phyloP scores from a whole-genome alignment of 23 red algal genomes.

The Cyanidiococcus yangmingshanensis region DNA sequence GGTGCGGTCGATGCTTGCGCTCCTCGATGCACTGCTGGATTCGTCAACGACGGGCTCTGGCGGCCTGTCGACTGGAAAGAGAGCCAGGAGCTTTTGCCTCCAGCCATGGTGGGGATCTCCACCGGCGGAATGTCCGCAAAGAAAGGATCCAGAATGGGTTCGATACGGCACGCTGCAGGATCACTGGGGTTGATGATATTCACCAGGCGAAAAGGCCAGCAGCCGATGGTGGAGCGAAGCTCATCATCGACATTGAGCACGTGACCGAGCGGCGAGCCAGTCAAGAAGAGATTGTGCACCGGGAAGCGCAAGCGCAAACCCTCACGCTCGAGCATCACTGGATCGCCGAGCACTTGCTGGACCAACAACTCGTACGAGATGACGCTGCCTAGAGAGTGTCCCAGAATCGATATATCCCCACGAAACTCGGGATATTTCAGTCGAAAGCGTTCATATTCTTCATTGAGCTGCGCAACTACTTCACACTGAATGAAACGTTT shows the following conservation, averaged over 20 bases:
- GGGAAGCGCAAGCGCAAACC: slow-evolving; percentile 59
- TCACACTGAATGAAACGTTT: slow-evolving; percentile 53
- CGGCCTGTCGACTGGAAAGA: not conserved
- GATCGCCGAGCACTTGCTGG: slow-evolving; percentile 43
- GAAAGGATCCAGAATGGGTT: slow-evolving; percentile 43
- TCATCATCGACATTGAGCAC: slow-evolving; percentile 54
- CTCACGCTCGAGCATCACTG: slow-evolving; percentile 43
- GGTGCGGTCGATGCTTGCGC: not conserved
- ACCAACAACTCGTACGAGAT: slow-evolving; percentile 64
- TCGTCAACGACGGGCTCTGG: not conserved
- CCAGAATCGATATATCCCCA: slow-evolving; percentile 50
- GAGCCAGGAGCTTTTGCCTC: slow-evolving; percentile 1
- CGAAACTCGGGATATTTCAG: slow-evolving; percentile 62
- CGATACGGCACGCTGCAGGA: slow-evolving; percentile 62
- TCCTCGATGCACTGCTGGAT: not conserved
- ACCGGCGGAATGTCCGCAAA: slow-evolving; percentile 39
- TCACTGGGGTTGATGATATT: slow-evolving; percentile 80
- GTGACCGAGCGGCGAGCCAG: slow-evolving; percentile 67
- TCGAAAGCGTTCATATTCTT: slow-evolving; percentile 38
- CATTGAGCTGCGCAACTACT: slow-evolving; percentile 50
- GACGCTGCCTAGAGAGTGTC: slow-evolving; percentile 75
- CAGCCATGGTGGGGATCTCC: slow-evolving; percentile 33
- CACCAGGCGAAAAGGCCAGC: slow-evolving; percentile 49
- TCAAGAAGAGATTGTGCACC: slow-evolving; percentile 45
- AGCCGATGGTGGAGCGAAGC: slow-evolving; percentile 27